These are phyloP conservation scores for Sporothrix pallida DNA, from an alignment of 2,329 filamentous ascomycete genomes.

Conservation along the genomic window DNA sequence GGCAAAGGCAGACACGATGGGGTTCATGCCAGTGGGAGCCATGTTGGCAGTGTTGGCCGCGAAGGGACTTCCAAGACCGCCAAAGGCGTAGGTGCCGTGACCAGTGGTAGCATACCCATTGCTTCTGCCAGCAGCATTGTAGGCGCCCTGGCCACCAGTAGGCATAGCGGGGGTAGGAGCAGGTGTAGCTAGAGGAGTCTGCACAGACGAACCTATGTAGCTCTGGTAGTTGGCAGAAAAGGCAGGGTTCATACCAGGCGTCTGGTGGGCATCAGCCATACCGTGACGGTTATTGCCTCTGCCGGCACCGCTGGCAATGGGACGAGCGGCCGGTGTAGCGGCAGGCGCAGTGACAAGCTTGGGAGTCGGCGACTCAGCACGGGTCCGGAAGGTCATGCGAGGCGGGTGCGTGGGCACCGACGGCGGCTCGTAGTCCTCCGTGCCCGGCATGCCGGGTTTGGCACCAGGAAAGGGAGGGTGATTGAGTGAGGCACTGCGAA, in stretches of 20 bases:
- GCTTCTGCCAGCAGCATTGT: not conserved
- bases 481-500: constrained; percentile 35
- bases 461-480: constrained; percentile 36
- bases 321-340: not conserved
- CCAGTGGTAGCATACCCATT: not conserved
- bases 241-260: constrained; percentile 4
- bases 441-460: constrained; percentile 33
- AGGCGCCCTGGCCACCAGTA: not conserved
- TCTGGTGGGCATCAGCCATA: not conserved
- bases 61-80: constrained; percentile 25
- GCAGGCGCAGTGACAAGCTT: constrained; percentile 6
- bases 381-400: constrained; percentile 16
- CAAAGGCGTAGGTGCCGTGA: constrained; percentile 18
- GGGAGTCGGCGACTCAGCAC: constrained; percentile 26
- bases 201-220: not conserved
- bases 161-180: not conserved
- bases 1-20: constrained; percentile 9
- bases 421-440: constrained; percentile 31
- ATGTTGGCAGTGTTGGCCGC: not conserved
- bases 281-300: not conserved
- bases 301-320: not conserved
- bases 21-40: not conserved
- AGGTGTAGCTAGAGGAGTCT: constrained; percentile 10
- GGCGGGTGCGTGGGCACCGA: constrained; percentile 30
- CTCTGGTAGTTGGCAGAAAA: constrained; percentile 17